Percentiles rank a stretch among this genome's conserved stretches.
Evolutionary conservation across 2,329 filamentous ascomycete species (phyloP).

Genomic region (Hirsutella minnesotensis): DNA sequence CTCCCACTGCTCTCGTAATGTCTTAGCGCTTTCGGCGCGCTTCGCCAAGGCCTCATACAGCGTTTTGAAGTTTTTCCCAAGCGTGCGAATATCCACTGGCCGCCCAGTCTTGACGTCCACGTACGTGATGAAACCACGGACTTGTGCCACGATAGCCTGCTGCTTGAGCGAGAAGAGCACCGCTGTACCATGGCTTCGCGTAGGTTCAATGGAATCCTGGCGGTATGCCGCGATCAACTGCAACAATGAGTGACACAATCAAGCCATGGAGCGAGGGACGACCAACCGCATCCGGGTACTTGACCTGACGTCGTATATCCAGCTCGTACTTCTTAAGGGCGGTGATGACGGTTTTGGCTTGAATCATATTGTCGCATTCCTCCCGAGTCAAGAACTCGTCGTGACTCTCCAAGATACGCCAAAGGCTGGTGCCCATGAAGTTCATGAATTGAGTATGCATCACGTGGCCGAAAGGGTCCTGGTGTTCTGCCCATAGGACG

Average conservation of each 20-base stretch:
- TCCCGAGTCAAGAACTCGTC: slow-evolving; percentile 11
- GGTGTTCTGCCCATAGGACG: slow-evolving; percentile 13
- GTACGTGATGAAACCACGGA: slow-evolving; percentile 2
- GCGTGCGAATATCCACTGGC: slow-evolving; percentile 3
- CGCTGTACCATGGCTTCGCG: slow-evolving; percentile 2
- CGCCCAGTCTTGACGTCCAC: slow-evolving; percentile 4
- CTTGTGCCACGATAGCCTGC: slow-evolving; percentile 6
- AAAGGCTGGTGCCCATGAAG: slow-evolving; percentile 11
- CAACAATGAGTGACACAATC: neutral
- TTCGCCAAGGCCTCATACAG: neutral
- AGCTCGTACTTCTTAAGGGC: slow-evolving; percentile 10
- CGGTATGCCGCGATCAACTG: slow-evolving; percentile 7
- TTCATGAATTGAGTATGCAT: slow-evolving; percentile 13
- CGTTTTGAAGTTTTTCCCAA: neutral
- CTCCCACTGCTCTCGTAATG: neutral
- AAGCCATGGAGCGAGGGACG: neutral
- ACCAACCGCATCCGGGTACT: slow-evolving; percentile 9
- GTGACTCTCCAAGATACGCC: slow-evolving; percentile 13
- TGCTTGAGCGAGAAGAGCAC: slow-evolving; percentile 6
- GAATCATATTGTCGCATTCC: slow-evolving; percentile 13
- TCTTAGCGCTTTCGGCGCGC: neutral
- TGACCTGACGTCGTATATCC: slow-evolving; percentile 10
- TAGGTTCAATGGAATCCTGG: slow-evolving; percentile 5
- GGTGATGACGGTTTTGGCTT: slow-evolving; percentile 10
- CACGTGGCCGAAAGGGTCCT: slow-evolving; percentile 14